Percentiles rank a stretch among this genome's conserved stretches.
These are phyloP conservation scores for Naganishia kalamii DNA, from an alignment of 768 basidiomycete species.

Conservation along the genomic window DNA sequence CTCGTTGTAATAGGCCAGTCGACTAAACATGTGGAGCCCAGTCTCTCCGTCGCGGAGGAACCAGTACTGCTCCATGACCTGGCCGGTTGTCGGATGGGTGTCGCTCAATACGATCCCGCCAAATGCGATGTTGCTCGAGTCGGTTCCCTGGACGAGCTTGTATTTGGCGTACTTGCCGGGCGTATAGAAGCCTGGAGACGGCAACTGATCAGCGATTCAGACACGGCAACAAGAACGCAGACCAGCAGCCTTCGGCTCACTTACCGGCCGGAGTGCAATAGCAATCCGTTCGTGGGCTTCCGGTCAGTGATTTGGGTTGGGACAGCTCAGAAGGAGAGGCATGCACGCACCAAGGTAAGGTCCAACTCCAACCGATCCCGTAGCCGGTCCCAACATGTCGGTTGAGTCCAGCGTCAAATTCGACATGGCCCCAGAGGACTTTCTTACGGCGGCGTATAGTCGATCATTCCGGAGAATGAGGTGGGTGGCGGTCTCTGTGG, in stretches of 20 bases:
- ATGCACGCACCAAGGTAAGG: conserved; percentile 17
- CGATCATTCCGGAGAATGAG: too few species aligned
- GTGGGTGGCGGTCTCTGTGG: too few species aligned
- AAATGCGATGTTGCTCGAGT: too few species aligned
- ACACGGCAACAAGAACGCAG: neutral
- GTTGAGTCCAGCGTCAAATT: conserved; percentile 11
- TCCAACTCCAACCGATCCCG: conserved; percentile 18
- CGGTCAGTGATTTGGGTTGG: too few species aligned
- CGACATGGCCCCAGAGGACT: conserved; percentile 21
- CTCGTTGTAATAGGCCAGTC: conserved; percentile 25
- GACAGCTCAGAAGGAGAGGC: neutral
- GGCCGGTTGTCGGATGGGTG: conserved; percentile 4
- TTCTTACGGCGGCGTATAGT: conserved; percentile 9
- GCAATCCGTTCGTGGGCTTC: too few species aligned
- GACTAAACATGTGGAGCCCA: conserved; percentile 26
- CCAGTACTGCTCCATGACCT: conserved; percentile 29
- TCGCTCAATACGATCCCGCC: too few species aligned
- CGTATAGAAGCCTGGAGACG: neutral
- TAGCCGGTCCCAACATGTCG: conserved; percentile 17
- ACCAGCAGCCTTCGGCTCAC: conserved; percentile 3
- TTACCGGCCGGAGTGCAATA: neutral
- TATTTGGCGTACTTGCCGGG: neutral
- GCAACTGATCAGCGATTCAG: neutral
- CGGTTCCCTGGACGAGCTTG: neutral
- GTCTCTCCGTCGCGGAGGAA: conserved; percentile 33